Conservation (phyloP, 2,329 filamentous ascomycete genomes). For the Claviceps africana region DNA sequence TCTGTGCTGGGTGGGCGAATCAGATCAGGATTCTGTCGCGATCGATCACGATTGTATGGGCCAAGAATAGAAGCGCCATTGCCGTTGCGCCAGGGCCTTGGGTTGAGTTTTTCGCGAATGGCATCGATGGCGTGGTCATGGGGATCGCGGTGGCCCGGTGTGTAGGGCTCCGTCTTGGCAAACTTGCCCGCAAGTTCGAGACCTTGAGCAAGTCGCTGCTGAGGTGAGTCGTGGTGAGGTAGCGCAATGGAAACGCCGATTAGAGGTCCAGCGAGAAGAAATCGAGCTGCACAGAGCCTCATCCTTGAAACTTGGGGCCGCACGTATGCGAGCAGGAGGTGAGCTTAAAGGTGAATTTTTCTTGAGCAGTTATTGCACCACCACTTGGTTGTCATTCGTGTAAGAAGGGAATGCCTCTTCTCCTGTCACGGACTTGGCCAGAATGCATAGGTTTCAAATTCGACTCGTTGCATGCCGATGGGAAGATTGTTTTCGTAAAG, state of each 20-base stretch:
- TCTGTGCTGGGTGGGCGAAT: conserved; percentile 61
- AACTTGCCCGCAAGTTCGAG: conserved; percentile 30
- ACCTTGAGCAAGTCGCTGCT: conserved; percentile 38
- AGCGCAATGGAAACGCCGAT: conserved; percentile 12
- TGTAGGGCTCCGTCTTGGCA: conserved; percentile 36
- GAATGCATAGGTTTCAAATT: no score
- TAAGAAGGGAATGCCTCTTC: neutral
- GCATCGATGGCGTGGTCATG: conserved; percentile 50
- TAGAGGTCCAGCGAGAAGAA: conserved; percentile 15
- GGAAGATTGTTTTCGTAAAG: no score
- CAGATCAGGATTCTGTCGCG: conserved; percentile 57
- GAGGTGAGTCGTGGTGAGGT: conserved; percentile 34
- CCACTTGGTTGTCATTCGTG: neutral
- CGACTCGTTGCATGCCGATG: neutral
- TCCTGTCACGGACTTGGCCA: neutral
- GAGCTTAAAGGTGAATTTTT: neutral
- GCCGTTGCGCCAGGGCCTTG: conserved; percentile 50
- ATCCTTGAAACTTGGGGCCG: conserved; percentile 7
- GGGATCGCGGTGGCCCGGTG: conserved; percentile 44
- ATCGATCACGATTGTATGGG: conserved; percentile 53
- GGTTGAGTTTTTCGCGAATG: conserved; percentile 45
- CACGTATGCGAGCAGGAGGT: neutral
- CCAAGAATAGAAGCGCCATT: conserved; percentile 53
- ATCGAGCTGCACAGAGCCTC: conserved; percentile 14
- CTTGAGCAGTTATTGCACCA: neutral